phyloP scores from a whole-genome alignment of 2,329 filamentous ascomycete genomes.

The Venturia asperata region DNA sequence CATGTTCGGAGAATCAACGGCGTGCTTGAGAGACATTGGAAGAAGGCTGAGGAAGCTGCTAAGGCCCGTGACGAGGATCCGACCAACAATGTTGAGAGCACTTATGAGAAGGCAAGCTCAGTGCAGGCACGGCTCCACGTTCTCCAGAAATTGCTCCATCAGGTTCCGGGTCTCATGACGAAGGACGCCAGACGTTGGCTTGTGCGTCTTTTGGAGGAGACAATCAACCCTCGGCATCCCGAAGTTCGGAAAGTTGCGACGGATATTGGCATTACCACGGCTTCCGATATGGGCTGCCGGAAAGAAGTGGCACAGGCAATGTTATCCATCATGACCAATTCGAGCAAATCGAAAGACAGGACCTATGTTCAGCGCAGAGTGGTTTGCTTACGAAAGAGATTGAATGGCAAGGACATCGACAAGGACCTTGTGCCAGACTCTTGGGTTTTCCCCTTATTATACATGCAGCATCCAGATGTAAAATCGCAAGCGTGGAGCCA shows the following conservation, averaged over 20 bases:
- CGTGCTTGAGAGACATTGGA: neutral
- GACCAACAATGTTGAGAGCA: neutral
- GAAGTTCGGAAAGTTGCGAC: neutral
- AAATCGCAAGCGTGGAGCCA: neutral
- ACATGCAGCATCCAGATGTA: conserved; percentile 3
- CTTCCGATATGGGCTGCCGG: neutral
- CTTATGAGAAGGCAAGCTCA: neutral
- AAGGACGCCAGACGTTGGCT: conserved; percentile 8
- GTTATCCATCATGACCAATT: conserved; percentile 6
- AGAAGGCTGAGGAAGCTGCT: neutral
- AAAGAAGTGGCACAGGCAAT: conserved; percentile 9
- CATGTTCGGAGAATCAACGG: neutral
- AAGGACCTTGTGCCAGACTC: conserved; percentile 5
- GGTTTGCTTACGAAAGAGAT: neutral
- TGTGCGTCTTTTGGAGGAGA: conserved; percentile 4
- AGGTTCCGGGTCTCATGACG: neutral
- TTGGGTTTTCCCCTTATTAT: conserved; percentile 8
- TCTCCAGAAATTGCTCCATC: conserved; percentile 5
- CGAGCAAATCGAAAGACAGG: conserved; percentile 6
- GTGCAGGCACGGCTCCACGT: conserved; percentile 9
- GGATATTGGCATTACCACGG: conserved; percentile 6
- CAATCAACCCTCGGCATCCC: conserved; percentile 1
- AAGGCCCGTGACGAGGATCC: conserved; percentile 2
- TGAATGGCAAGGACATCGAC: conserved; percentile 10
- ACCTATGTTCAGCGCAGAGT: conserved; percentile 3